Conservation (phyloP, 306 rosid genomes). For the Cicer chorassanicum region DNA sequence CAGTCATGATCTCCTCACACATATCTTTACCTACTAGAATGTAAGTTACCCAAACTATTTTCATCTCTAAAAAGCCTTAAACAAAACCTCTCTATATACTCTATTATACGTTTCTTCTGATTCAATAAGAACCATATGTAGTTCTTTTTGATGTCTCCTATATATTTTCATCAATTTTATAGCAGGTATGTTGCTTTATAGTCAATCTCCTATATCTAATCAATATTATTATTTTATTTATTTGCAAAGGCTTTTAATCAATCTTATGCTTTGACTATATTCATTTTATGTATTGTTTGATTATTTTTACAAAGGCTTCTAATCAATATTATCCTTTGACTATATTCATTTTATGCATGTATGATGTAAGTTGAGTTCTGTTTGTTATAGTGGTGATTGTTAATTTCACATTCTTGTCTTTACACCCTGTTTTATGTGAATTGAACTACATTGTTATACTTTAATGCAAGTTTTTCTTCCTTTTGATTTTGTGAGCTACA, state of each 20-base stretch:
- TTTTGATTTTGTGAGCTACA: slow-evolving; percentile 37
- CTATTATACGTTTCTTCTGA: no score
- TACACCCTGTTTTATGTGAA: slow-evolving; percentile 17
- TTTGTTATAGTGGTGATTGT: slow-evolving; percentile 6
- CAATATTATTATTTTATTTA: no score
- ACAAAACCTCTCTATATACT: no score
- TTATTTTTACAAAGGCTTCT: not conserved
- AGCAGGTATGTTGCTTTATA: no score
- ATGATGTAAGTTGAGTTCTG: slow-evolving; percentile 2
- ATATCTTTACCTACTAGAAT: no score
- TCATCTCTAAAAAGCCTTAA: no score
- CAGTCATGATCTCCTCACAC: no score
- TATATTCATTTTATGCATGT: not conserved
- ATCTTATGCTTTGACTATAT: not conserved
- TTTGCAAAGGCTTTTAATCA: not conserved
- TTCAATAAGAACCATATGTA: no score
- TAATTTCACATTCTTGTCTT: slow-evolving; percentile 21
- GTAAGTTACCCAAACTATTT: no score
- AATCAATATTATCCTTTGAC: not conserved
- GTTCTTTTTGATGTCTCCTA: no score
- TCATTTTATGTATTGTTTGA: not conserved
- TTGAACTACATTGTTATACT: slow-evolving; percentile 11
- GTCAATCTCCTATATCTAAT: no score
- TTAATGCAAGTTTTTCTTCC: not conserved
- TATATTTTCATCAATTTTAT: no score